These are phyloP conservation scores for Solanum chiquidenum DNA, from an alignment of 257 asterid genomes.

Conservation along the genomic window DNA sequence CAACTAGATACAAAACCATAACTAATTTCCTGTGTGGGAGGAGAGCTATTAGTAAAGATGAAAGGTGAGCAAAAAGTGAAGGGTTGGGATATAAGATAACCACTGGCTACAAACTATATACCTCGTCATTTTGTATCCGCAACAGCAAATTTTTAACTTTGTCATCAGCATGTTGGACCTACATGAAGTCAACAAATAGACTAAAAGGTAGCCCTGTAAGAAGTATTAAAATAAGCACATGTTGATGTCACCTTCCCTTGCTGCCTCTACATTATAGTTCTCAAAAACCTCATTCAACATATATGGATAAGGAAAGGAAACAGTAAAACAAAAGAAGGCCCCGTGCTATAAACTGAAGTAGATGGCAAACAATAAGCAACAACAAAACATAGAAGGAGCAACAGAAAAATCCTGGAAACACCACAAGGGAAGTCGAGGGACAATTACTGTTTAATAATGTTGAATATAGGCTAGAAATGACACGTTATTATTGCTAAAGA, in stretches of 20 bases:
- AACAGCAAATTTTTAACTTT: constrained; percentile 51
- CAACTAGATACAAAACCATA: not conserved
- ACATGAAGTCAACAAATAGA: constrained; percentile 4
- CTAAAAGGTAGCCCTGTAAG: not conserved
- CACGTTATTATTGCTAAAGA: not conserved
- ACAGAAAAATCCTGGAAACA: not conserved
- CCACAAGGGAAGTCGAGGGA: not conserved
- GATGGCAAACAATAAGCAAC: not conserved
- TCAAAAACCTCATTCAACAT: not conserved
- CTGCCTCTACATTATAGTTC: not conserved
- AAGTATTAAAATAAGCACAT: not conserved
- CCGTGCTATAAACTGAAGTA: not conserved
- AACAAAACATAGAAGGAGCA: not conserved
- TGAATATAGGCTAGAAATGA: not conserved
- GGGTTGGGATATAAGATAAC: not conserved
- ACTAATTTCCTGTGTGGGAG: not conserved
- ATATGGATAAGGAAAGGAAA: not conserved
- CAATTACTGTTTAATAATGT: not conserved
- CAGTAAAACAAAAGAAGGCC: not conserved
- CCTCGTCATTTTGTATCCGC: constrained; percentile 66
- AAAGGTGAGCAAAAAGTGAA: not conserved
- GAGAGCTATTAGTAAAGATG: not conserved
- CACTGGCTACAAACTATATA: constrained; percentile 9
- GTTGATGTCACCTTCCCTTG: not conserved
- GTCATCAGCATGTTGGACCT: constrained; percentile 74